phyloP scores from a whole-genome alignment of 2,329 filamentous ascomycete species.

The Cytospora piceicola region DNA sequence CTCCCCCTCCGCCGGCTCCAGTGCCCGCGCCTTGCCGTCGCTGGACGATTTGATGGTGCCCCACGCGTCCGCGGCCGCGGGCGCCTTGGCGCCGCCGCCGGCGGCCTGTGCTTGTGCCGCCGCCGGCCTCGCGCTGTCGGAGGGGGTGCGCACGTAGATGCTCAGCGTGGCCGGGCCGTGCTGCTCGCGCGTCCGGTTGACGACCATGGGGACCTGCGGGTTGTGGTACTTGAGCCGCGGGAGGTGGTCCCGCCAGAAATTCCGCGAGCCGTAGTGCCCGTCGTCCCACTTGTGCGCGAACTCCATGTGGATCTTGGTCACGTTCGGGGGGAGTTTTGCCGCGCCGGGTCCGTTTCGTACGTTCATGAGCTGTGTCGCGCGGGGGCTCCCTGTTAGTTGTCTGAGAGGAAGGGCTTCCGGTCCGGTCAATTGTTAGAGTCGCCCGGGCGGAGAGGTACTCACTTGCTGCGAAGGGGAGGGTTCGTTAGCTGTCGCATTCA shows the following conservation, averaged over 20 bases:
- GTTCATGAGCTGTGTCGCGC: slow-evolving; percentile 64
- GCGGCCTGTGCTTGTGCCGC: slow-evolving; percentile 18
- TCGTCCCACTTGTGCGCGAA: slow-evolving; percentile 65
- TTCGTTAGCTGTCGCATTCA: slow-evolving; percentile 32
- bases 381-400: slow-evolving; percentile 34
- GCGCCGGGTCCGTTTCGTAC: slow-evolving; percentile 84
- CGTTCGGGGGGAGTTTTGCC: slow-evolving; percentile 74
- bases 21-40: slow-evolving; percentile 52
- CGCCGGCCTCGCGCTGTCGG: slow-evolving; percentile 16
- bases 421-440: slow-evolving; percentile 25
- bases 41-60: slow-evolving; percentile 42
- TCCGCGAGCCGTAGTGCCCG: slow-evolving; percentile 74
- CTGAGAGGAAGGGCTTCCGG: slow-evolving; percentile 10
- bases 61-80: slow-evolving; percentile 24
- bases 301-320: slow-evolving; percentile 75
- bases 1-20: slow-evolving; percentile 53
- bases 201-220: slow-evolving; percentile 79
- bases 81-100: slow-evolving; percentile 8
- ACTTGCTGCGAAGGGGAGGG: slow-evolving; percentile 43
- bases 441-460: slow-evolving; percentile 42
- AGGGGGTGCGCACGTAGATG: slow-evolving; percentile 57
- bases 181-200: slow-evolving; percentile 68
- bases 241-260: slow-evolving; percentile 85
- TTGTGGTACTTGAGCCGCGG: slow-evolving; percentile 95
- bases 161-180: slow-evolving; percentile 63